A percentile compares a stretch with the other conserved stretches of the same genome.
Evolutionary conservation across 495 filamentous ascomycete species (phyloP).

Genomic region (Penicillium macrosclerotiorum): DNA sequence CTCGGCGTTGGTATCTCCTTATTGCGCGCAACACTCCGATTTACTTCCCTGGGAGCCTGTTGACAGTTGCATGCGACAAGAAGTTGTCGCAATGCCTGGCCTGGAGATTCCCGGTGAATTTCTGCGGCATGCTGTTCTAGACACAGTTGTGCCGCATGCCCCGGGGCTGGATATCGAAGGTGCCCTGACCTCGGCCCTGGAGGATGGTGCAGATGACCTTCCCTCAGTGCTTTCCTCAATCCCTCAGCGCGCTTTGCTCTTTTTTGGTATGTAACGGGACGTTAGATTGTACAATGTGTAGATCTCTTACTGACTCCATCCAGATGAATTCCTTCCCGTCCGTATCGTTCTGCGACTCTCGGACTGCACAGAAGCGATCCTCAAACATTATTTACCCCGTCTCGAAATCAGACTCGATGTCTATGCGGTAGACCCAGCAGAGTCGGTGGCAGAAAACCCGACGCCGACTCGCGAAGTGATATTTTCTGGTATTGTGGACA

Average conservation of each 20-base stretch:
- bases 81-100: slow-evolving; percentile 38
- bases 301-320: slow-evolving; percentile 61
- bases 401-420: slow-evolving; percentile 68
- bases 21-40: slow-evolving; percentile 7
- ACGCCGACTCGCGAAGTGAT: slow-evolving; percentile 61
- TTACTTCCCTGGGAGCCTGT: not conserved
- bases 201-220: slow-evolving; percentile 45
- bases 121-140: slow-evolving; percentile 68
- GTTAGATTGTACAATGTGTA: slow-evolving; percentile 8
- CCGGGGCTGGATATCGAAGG: slow-evolving; percentile 65
- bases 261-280: slow-evolving; percentile 62
- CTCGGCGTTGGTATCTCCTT: slow-evolving; percentile 12
- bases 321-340: slow-evolving; percentile 76
- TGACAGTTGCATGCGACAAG: slow-evolving; percentile 24
- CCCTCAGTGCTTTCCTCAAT: slow-evolving; percentile 49
- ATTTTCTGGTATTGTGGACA: slow-evolving; percentile 59
- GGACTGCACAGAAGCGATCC: slow-evolving; percentile 54
- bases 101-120: slow-evolving; percentile 54
- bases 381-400: slow-evolving; percentile 60
- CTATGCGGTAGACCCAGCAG: slow-evolving; percentile 62
- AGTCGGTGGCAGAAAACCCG: slow-evolving; percentile 41
- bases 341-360: slow-evolving; percentile 71
- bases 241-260: slow-evolving; percentile 52
- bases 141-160: slow-evolving; percentile 73
- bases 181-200: slow-evolving; percentile 47